Evolutionary conservation across 2,329 filamentous ascomycete genomes (phyloP), one percentile per base, ranked within the genome.

Genomic region (Pyricularia grisea): DNA sequence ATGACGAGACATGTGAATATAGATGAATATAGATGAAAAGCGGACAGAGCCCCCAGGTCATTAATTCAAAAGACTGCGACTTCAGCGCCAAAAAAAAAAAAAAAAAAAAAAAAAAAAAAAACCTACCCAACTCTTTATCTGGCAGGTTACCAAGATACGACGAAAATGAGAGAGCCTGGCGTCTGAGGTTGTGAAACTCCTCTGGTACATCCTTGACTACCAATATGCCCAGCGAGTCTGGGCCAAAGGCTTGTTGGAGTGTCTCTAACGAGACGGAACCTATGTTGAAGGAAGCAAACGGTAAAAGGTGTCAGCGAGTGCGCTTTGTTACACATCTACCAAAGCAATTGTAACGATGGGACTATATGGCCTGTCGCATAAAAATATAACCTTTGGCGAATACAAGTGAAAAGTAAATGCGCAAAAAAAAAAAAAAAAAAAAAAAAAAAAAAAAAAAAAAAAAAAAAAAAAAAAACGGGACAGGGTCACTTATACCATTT

Each of bases 91-190:
- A n/a, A n/a, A n/a, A n/a, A n/a, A n/a, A n/a, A n/a, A n/a, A n/a
- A n/a, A n/a, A n/a, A n/a, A n/a, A n/a, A n/a, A n/a, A n/a, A n/a
- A n/a, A n/a, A n/a, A n/a, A n/a, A 12, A 23, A 2, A 36, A 36
- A 77, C 81, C 65, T 81, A 93, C 92, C 88, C 31, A 98, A 85
- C 73, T 93, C 88, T 17, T 86, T 79, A 30, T 85, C 79, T 5
- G 93, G 86, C 4, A 98, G 84, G 72, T 93, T 93, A 42, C 92
- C 95, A 58, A 98, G 87, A 76, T 96, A 95, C 0, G 93, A 97
- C 4, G 93, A 89, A 77, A 95, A 95, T 0, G 92, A 95, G 7
- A 99, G 84, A 2, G 96, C 85, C 70, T 86, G 86, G 70, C 86
- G 86, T 71, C 95, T 87, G 63, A 97, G 81, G n/a, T 85, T 79